Evolutionary conservation across 306 rosid genomes (phyloP).

Genomic region (Abrus precatorius): DNA sequence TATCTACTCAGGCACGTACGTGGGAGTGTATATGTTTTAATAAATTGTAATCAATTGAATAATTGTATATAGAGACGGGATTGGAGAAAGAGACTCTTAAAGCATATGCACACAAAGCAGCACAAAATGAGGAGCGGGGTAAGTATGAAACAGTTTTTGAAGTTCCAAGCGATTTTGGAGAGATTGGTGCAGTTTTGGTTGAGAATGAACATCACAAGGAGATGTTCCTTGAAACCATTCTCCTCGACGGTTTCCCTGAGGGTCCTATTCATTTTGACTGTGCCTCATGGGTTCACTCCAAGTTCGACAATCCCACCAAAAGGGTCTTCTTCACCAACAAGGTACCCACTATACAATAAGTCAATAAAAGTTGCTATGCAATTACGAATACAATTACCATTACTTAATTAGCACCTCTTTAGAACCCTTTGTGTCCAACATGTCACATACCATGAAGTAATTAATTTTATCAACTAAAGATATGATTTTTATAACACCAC

Average conservation of each 20-base stretch:
- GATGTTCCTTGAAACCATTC: slow-evolving; percentile 65
- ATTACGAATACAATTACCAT: no score
- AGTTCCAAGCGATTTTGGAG: slow-evolving; percentile 68
- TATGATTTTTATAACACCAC: no score
- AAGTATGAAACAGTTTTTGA: slow-evolving; percentile 62
- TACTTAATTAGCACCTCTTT: no score
- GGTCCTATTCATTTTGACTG: slow-evolving; percentile 55
- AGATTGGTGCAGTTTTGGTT: slow-evolving; percentile 68
- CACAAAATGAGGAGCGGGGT: slow-evolving; percentile 30
- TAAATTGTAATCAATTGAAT: not conserved
- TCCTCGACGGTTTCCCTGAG: slow-evolving; percentile 52
- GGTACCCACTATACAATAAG: slow-evolving; percentile 39
- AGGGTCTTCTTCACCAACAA: slow-evolving; percentile 72
- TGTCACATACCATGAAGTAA: no score
- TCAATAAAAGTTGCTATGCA: no score
- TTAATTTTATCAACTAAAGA: no score
- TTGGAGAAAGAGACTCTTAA: slow-evolving; percentile 57
- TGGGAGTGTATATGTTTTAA: not conserved
- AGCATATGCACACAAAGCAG: slow-evolving; percentile 65
- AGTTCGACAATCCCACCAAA: slow-evolving; percentile 59
- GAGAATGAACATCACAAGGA: slow-evolving; percentile 84
- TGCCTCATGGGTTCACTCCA: slow-evolving; percentile 75
- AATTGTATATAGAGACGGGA: slow-evolving; percentile 57
- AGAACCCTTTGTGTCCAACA: no score
- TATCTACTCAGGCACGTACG: no score